Percentiles rank a stretch among this genome's conserved stretches.
phyloP scores from a whole-genome alignment of 148 eudicot genomes.

The Amaranthus cruentus region DNA sequence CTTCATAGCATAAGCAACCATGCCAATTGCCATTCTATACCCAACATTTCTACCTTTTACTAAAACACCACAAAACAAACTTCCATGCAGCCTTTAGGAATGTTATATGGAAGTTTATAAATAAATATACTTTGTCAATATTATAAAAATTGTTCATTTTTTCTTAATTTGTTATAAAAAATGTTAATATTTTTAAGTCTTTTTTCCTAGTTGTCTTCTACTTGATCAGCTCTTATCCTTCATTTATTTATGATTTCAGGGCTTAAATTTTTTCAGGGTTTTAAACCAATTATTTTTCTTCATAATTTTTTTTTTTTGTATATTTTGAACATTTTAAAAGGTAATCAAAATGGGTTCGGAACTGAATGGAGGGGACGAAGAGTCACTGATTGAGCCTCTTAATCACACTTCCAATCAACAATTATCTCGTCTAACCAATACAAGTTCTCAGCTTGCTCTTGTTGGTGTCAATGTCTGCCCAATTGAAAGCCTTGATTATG shows the following conservation, averaged over 20 bases:
- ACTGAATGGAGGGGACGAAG: slow-evolving; percentile 34
- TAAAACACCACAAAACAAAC: neutral
- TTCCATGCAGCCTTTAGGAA: neutral
- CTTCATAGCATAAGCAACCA: no score
- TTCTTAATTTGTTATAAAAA: neutral
- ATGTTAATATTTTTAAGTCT: neutral
- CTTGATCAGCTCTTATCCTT: neutral
- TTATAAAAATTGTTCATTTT: neutral
- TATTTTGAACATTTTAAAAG: neutral
- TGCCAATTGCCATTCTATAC: neutral
- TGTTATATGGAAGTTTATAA: no score
- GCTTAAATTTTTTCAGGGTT: neutral
- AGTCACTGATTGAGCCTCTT: slow-evolving; percentile 25
- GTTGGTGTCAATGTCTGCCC: slow-evolving; percentile 76
- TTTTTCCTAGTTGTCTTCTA: slow-evolving; percentile 1
- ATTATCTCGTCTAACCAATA: slow-evolving; percentile 35
- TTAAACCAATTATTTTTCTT: neutral
- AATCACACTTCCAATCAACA: slow-evolving; percentile 19
- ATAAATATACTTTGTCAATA: neutral
- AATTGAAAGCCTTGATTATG: slow-evolving; percentile 81
- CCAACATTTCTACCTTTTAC: neutral
- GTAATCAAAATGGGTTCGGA: slow-evolving; percentile 10
- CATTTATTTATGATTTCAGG: neutral
- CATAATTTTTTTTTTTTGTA: neutral
- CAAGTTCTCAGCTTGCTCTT: slow-evolving; percentile 70